These are phyloP conservation scores for Plasmodium vivax DNA, from an alignment of 169 alveolate genomes.

Conservation along the genomic window DNA sequence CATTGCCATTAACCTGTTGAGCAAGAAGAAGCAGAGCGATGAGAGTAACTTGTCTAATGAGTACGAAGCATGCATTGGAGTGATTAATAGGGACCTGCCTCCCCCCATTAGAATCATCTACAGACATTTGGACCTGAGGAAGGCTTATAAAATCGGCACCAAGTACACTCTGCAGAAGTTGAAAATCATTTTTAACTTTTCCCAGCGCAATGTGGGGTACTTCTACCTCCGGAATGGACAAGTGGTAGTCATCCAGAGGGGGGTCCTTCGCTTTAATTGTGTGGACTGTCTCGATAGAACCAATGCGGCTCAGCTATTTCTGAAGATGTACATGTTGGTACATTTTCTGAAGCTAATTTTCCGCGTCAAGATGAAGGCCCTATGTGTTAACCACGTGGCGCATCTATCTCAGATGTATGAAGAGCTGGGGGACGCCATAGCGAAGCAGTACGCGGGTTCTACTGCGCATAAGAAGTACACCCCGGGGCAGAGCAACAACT, in stretches of 20 bases:
- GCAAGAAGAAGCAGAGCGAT: conserved; percentile 77
- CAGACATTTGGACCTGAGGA: conserved; percentile 75
- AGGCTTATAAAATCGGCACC: conserved; percentile 70
- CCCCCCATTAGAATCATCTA: conserved; percentile 57
- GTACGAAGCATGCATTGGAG: conserved; percentile 45
- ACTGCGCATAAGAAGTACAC: conserved; percentile 83
- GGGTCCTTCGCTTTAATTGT: conserved; percentile 96
- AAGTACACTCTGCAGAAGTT: conserved; percentile 53
- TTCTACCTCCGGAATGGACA: conserved; percentile 25
- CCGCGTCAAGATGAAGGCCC: conserved; percentile 22
- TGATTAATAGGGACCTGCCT: conserved; percentile 77
- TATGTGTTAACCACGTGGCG: conserved; percentile 38
- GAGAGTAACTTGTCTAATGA: conserved; percentile 76
- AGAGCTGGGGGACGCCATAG: conserved; percentile 81
- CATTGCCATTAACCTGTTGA: conserved; percentile 76
- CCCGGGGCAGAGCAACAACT: conserved; percentile 59
- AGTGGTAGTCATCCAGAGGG: conserved; percentile 86
- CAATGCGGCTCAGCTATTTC: conserved; percentile 89
- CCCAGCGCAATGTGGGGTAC: conserved; percentile 43
- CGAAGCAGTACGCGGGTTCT: conserved; percentile 87
- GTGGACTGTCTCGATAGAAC: conserved; percentile 99
- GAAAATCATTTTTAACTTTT: conserved; percentile 67
- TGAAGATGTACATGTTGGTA: conserved; percentile 74
- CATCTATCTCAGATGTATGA: conserved; percentile 77
- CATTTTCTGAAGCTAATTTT: conserved; percentile 69